Evolutionary conservation across 192 early-diverging fungal genomes (phyloP).

Genomic region (Coemansia sp.): DNA sequence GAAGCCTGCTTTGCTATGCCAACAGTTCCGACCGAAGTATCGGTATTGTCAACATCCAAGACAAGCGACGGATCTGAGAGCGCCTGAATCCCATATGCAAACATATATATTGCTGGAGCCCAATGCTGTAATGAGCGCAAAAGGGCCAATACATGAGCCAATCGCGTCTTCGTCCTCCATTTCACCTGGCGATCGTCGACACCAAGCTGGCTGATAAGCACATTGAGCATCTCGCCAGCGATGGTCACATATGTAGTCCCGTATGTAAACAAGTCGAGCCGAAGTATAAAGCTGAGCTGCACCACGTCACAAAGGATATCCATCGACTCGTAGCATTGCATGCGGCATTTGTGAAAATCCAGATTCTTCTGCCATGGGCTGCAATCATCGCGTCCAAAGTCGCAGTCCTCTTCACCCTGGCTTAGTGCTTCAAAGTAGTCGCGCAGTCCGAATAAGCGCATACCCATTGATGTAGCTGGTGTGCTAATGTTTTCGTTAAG

Average conservation of each 20-base stretch:
- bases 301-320: slow-evolving; percentile 44
- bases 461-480: slow-evolving; percentile 47
- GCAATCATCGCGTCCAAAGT: slow-evolving; percentile 11
- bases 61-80: slow-evolving; percentile 38
- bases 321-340: slow-evolving; percentile 46
- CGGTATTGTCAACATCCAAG: slow-evolving; percentile 15
- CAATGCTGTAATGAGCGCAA: slow-evolving; percentile 47
- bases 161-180: slow-evolving; percentile 41
- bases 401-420: slow-evolving; percentile 6
- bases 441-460: slow-evolving; percentile 41
- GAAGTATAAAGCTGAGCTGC: slow-evolving; percentile 42
- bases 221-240: slow-evolving; percentile 46
- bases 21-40: background rate
- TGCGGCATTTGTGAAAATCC: slow-evolving; percentile 42
- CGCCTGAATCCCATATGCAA: slow-evolving; percentile 46
- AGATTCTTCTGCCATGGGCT: slow-evolving; percentile 44
- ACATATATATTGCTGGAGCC: slow-evolving; percentile 48
- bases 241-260: slow-evolving; percentile 46
- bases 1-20: background rate
- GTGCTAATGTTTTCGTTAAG: slow-evolving; percentile 21
- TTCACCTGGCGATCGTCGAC: slow-evolving; percentile 26
- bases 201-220: slow-evolving; percentile 40
- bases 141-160: slow-evolving; percentile 38
- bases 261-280: slow-evolving; percentile 44
- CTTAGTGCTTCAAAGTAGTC: slow-evolving; percentile 42